Percentiles rank a stretch among this genome's conserved stretches.
Conservation (phyloP, 2,329 filamentous ascomycete genomes). For the Cadophora sp. region DNA sequence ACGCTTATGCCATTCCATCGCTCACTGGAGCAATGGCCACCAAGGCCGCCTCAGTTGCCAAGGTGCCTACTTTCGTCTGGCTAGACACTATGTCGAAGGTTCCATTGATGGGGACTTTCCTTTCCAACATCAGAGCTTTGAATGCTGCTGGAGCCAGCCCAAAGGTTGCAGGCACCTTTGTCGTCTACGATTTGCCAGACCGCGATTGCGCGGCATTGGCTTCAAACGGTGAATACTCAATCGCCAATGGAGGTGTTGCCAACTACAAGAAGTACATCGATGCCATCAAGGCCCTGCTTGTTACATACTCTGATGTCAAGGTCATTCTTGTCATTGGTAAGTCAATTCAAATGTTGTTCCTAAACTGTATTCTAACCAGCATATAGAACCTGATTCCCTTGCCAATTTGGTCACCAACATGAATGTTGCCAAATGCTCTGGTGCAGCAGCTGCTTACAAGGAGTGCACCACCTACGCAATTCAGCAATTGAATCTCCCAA, state of each 20-base stretch:
- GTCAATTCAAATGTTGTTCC: slow-evolving; percentile 18
- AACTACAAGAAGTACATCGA: slow-evolving; percentile 62
- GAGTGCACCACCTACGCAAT: slow-evolving; percentile 63
- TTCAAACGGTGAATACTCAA: slow-evolving; percentile 66
- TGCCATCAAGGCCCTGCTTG: slow-evolving; percentile 58
- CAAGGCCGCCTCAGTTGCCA: slow-evolving; percentile 53
- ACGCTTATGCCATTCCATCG: slow-evolving; percentile 64
- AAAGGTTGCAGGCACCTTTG: slow-evolving; percentile 57
- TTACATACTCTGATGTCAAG: slow-evolving; percentile 59
- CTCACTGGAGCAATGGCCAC: slow-evolving; percentile 62
- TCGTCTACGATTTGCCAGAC: slow-evolving; percentile 69
- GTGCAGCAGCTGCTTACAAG: slow-evolving; percentile 60
- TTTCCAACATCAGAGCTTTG: slow-evolving; percentile 54
- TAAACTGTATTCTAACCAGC: slow-evolving; percentile 20
- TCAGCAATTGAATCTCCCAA: slow-evolving; percentile 61
- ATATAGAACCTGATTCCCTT: slow-evolving; percentile 64
- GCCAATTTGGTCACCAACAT: slow-evolving; percentile 69
- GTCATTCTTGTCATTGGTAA: slow-evolving; percentile 56
- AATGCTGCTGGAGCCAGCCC: slow-evolving; percentile 56
- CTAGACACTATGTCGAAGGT: slow-evolving; percentile 58
- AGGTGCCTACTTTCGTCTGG: slow-evolving; percentile 60
- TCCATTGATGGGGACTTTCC: slow-evolving; percentile 54
- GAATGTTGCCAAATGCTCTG: slow-evolving; percentile 59
- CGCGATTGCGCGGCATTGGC: slow-evolving; percentile 68
- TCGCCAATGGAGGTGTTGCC: slow-evolving; percentile 55